phyloP scores from a whole-genome alignment of 139 green algal species.

The Zygnema circumcarinatum region DNA sequence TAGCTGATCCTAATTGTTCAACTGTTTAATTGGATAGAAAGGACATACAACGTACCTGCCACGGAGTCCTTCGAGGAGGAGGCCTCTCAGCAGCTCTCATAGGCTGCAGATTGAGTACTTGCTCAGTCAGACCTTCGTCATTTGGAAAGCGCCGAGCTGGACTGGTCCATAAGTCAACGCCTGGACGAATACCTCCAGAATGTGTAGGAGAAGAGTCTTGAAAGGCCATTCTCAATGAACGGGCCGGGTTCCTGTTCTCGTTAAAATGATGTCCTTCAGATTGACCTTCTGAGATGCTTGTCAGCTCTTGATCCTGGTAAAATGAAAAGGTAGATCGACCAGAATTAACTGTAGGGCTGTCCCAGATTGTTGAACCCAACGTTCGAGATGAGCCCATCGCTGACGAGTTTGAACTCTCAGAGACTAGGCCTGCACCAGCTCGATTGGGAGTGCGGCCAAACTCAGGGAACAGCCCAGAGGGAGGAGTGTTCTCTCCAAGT shows the following conservation, averaged over 20 bases:
- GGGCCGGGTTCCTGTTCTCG: not conserved
- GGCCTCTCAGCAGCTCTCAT: not conserved
- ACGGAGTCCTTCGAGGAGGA: not conserved
- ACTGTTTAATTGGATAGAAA: not conserved
- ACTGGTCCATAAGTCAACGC: not conserved
- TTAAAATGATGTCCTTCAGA: not conserved
- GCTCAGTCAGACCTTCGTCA: not conserved
- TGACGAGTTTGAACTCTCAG: not conserved
- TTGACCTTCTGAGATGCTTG: not conserved
- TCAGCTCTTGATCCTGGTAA: not conserved
- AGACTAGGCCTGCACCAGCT: not conserved
- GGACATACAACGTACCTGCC: not conserved
- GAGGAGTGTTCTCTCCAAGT: not conserved
- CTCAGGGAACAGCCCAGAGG: not conserved
- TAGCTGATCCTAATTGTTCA: not conserved
- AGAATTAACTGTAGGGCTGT: not conserved
- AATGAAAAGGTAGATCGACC: not conserved
- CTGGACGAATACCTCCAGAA: not conserved
- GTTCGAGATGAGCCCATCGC: not conserved
- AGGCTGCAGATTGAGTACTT: not conserved
- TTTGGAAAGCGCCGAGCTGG: not conserved
- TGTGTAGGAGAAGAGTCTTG: not conserved
- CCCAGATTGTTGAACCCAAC: not conserved
- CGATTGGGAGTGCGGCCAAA: not conserved
- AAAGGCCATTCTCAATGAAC: not conserved